Conservation (phyloP, 2,329 filamentous ascomycete genomes). For the Talaromyces rugulosus region DNA sequence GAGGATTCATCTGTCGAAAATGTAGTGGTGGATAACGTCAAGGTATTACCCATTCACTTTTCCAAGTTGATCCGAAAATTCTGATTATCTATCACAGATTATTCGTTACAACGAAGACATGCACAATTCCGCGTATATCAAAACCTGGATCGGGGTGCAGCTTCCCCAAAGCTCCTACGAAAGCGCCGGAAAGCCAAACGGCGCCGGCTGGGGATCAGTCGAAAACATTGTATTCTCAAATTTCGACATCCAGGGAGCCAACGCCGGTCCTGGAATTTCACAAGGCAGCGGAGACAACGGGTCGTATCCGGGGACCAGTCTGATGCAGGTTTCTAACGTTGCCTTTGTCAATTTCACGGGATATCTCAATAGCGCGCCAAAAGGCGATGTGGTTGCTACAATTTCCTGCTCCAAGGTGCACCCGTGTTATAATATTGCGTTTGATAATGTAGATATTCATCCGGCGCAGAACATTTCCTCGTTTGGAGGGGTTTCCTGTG, state of each 20-base stretch:
- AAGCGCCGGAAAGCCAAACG: constrained; percentile 44
- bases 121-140: constrained; percentile 51
- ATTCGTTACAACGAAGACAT: constrained; percentile 45
- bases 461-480: constrained; percentile 28
- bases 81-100: constrained; percentile 24
- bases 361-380: constrained; percentile 31
- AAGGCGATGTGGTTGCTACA: constrained; percentile 31
- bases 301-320: constrained; percentile 44
- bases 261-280: constrained; percentile 41
- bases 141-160: constrained; percentile 52
- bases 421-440: constrained; percentile 50
- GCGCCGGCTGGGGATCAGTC: constrained; percentile 53
- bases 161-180: constrained; percentile 48
- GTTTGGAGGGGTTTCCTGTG: constrained; percentile 32
- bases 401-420: constrained; percentile 47
- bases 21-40: constrained; percentile 45
- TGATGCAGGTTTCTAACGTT: constrained; percentile 49
- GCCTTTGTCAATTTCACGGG: constrained; percentile 52
- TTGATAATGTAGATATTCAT: constrained; percentile 38
- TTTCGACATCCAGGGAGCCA: constrained; percentile 47
- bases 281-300: constrained; percentile 51
- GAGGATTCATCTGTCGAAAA: constrained; percentile 52
- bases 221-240: constrained; percentile 50
- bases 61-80: background rate
- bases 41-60: constrained; percentile 1